Evolutionary conservation across 768 basidiomycete species (phyloP), one percentile per base, ranked within the genome.

Genomic region (Mycena galopus): DNA sequence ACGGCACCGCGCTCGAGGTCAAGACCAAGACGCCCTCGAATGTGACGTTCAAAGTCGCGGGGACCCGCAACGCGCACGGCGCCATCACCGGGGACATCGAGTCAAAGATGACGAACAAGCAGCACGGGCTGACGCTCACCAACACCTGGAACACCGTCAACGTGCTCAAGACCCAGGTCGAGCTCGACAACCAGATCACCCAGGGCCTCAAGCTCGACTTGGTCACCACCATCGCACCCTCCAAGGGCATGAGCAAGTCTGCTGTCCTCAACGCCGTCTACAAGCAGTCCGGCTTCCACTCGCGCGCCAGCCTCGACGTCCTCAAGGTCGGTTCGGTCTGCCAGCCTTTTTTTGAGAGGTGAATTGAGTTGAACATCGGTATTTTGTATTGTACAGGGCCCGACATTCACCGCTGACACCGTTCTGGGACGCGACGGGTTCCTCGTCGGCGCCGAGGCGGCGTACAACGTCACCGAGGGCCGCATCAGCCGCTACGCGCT

Each of bases 171-270:
- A 93, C 93, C 76, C 91, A 93, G 82, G 83, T 98, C 75, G 98
- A 99, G 88, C 87, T 99, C 81, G 96, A 99, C 85, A 96, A 98
- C 88, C 92, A 96, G 86, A 90, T 99, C 81, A 96, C 97, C 78
- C 94, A 96, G 86, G 98, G 97, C 73, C 91, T 99, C 87, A 99
- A 99, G 88, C 86, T 99, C 80, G 97, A 98, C 82, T 82, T 98
- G 67, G 87, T 87, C 79, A 93, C 95, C 75, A 88, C 92, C 51
- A 89, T 99, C 76, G 86, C 92, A 77, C 96, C 97, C 56, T 94
- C 95, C 79, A 97, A 96, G 84, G 91, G 25, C 42, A 42, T 35
- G 25, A 44, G 86, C 77, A 98, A 97, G 89, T 88, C 90, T 33
- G 96, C 96, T 65, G 84, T 96, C 78, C 81, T 98, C 78, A 93